Base-by-base conservation (phyloP, 179 eudicot genomes). In the Heliamphora pulchella region DNA sequence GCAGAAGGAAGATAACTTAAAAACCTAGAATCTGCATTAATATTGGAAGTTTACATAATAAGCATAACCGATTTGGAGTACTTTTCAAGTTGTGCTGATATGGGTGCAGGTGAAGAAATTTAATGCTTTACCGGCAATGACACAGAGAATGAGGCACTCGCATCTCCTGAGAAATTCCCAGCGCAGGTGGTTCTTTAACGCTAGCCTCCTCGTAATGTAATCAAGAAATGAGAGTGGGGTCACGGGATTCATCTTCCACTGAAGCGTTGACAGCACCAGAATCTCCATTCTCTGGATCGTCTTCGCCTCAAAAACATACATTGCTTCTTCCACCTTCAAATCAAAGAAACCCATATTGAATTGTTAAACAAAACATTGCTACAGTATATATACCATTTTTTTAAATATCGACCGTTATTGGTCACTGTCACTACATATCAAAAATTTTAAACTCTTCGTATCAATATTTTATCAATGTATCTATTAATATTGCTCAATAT, bases 21-120 rank as follows among this genome's bases (percentile, higher is more conserved):
- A 51, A 87, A 89, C 86, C 92, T 91, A 81, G 85, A 85, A 80
- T 93, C 98, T 93, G 89, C 88, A 84, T 58, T 8, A 7, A 3
- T 2, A 13, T 5, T 22, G 22, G 46, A 43, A 11, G 41, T 61
- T 46, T 5, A 5, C 64, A 47, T 6, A 47, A 2, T 13, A 22
- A 4, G 39, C 14, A 17, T 31, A 39, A 10, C 13, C 18, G 18
- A 47, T 7, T 31, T 4, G 20, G 18, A 55, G 67, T 18, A 5
- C 22, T 22, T 0, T 20, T 10, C 39, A 51, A 51, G 44, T 51
- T 50, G 46, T 39, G 44, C 20, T 43, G 18, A 44, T 68, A 55
- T 55, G n/a, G 20, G 2, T 15, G 4, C 17, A 10, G 44, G 2
- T 61, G 5, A 22, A 68, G 3, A 6, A 55, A n/a, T n/a, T 50